Conservation (phyloP, 1,284 basidiomycete species). For the Farysia itapuensis region DNA sequence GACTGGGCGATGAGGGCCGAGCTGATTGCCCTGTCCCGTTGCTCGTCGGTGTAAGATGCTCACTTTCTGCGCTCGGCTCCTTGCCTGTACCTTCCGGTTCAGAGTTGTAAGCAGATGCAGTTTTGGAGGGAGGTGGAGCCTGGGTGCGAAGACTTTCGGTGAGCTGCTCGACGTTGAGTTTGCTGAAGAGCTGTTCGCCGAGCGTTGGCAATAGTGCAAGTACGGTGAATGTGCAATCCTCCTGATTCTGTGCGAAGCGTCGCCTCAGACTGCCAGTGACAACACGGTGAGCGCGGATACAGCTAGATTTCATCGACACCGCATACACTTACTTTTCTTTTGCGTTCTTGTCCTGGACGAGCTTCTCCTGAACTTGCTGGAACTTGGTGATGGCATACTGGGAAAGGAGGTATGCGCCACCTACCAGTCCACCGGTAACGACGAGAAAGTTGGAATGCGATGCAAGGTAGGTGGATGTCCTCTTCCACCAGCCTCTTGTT, state of each 20-base stretch:
- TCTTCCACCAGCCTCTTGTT: conserved; percentile 40
- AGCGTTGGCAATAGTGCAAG: conserved; percentile 78
- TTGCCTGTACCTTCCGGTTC: not conserved
- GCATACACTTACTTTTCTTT: conserved; percentile 70
- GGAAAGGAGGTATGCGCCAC: conserved; percentile 71
- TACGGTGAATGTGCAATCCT: conserved; percentile 78
- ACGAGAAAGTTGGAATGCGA: conserved; percentile 48
- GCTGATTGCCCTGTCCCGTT: no score
- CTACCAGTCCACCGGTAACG: conserved; percentile 64
- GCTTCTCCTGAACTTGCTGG: conserved; percentile 71
- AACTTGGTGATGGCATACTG: conserved; percentile 70
- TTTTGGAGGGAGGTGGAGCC: conserved; percentile 3
- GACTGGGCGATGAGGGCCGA: conserved; percentile 1
- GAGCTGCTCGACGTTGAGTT: conserved; percentile 79
- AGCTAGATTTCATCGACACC: not conserved
- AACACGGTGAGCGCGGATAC: not conserved
- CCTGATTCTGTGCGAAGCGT: conserved; percentile 78
- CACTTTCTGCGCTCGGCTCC: not conserved
- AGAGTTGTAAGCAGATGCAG: not conserved
- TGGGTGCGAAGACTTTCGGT: conserved; percentile 68
- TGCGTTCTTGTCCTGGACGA: conserved; percentile 70
- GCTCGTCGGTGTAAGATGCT: no score
- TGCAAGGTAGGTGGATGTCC: conserved; percentile 27
- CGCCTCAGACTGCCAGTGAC: conserved; percentile 67
- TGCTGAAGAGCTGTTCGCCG: conserved; percentile 70